Conservation (phyloP, 208 protist genomes). For the Leishmania amazonensis region DNA sequence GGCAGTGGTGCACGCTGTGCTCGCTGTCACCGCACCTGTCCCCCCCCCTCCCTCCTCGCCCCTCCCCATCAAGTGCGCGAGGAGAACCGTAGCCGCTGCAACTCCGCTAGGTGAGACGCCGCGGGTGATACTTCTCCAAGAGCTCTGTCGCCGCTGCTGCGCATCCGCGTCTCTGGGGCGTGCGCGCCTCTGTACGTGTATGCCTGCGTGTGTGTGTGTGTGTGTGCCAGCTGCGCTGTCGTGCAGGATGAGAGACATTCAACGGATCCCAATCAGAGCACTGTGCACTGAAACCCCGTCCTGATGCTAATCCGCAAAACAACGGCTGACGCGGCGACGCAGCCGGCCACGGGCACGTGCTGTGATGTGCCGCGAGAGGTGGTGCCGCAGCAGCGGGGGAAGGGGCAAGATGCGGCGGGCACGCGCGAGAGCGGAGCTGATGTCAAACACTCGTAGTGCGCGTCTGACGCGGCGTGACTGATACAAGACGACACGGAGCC, state of each 20-base stretch:
- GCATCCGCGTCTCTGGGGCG: background rate
- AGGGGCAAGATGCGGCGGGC: no score
- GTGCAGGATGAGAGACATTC: constrained; percentile 36
- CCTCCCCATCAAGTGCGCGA: background rate
- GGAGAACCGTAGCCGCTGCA: constrained; percentile 16
- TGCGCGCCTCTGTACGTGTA: no score
- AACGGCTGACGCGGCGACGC: constrained; percentile 14
- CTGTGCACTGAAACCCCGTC: constrained; percentile 35
- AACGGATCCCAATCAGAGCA: constrained; percentile 38
- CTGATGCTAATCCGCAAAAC: constrained; percentile 34
- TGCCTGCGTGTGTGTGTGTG: background rate
- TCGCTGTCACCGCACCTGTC: background rate
- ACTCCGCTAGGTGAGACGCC: background rate
- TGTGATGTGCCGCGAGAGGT: background rate
- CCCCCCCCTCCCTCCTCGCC: background rate
- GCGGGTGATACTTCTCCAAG: constrained; percentile 19
- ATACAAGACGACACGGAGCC: background rate
- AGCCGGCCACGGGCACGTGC: background rate
- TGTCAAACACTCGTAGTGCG: background rate
- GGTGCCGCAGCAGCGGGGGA: no score
- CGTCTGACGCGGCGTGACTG: background rate
- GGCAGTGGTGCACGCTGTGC: background rate
- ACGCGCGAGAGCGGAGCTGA: background rate
- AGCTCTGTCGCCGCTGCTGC: background rate
- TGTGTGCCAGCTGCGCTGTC: background rate